phyloP scores from a whole-genome alignment of 2,329 filamentous ascomycete genomes.

The Epichloe uncinata region DNA sequence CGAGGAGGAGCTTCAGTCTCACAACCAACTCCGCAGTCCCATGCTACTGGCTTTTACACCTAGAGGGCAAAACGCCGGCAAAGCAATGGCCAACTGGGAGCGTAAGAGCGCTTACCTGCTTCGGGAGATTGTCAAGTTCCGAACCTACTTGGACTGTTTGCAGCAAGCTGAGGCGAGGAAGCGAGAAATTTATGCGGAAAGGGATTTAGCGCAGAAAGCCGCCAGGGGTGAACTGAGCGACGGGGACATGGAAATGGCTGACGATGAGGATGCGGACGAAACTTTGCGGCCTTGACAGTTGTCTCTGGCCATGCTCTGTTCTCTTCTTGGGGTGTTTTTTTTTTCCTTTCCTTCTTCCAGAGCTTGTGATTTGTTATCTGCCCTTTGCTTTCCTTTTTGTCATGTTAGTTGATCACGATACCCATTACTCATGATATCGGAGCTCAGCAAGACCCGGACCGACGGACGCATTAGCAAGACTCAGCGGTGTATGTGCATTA shows the following conservation, averaged over 20 bases:
- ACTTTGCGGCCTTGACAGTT: constrained; percentile 19
- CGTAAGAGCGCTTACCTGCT: constrained; percentile 85
- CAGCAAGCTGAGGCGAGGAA: constrained; percentile 56
- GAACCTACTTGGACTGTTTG: constrained; percentile 84
- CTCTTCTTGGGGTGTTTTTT: background rate
- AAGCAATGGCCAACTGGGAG: constrained; percentile 95
- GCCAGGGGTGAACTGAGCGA: constrained; percentile 33
- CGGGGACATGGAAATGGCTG: constrained; percentile 22
- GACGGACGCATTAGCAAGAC: background rate
- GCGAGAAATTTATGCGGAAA: constrained; percentile 54
- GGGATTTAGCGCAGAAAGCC: constrained; percentile 37
- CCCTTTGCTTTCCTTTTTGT: background rate
- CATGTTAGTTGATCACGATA: background rate
- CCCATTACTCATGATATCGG: background rate
- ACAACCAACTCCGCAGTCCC: constrained; percentile 76
- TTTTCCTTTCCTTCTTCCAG: background rate
- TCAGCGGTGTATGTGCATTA: background rate
- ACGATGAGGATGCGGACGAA: constrained; percentile 21
- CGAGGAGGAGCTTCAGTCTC: constrained; percentile 70
- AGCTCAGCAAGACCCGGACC: too few relatives aligned
- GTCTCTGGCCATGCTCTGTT: background rate
- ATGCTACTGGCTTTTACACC: constrained; percentile 87
- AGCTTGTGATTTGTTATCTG: background rate
- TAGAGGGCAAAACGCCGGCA: constrained; percentile 63
- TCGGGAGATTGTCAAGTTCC: constrained; percentile 90